Conservation (phyloP, 345 rosid species). For the Eucalyptus fibrosa region DNA sequence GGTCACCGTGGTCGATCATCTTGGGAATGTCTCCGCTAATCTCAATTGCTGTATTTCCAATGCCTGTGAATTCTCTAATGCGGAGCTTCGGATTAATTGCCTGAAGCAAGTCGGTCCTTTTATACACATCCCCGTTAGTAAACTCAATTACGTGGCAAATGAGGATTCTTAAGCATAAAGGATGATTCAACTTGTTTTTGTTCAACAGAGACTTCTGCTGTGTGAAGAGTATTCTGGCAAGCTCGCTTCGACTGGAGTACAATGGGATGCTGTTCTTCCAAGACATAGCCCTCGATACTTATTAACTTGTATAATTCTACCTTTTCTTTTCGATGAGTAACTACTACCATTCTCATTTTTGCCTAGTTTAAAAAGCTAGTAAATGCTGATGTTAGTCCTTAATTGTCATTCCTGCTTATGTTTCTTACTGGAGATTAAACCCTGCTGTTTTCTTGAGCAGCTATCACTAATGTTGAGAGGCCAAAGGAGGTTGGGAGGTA, state of each 20-base stretch:
- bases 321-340: neutral
- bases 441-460: neutral
- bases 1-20: slow-evolving; percentile 57
- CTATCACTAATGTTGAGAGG: neutral
- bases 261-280: slow-evolving; percentile 29
- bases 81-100: slow-evolving; percentile 39
- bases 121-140: neutral
- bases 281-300: slow-evolving; percentile 33
- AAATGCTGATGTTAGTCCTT: neutral
- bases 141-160: neutral
- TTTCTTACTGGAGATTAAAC: neutral
- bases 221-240: slow-evolving; percentile 25
- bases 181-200: neutral
- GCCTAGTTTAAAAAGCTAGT: neutral
- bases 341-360: slow-evolving; percentile 2
- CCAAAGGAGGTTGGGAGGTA: slow-evolving; percentile 12
- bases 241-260: slow-evolving; percentile 24
- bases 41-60: slow-evolving; percentile 19
- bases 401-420: neutral
- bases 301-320: neutral
- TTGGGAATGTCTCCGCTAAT: slow-evolving; percentile 49
- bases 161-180: neutral
- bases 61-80: slow-evolving; percentile 15
- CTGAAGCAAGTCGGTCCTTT: slow-evolving; percentile 35
- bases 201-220: slow-evolving; percentile 28